Base-by-base conservation (phyloP, 345 rosid genomes). In the Cardamine resedifolia region DNA sequence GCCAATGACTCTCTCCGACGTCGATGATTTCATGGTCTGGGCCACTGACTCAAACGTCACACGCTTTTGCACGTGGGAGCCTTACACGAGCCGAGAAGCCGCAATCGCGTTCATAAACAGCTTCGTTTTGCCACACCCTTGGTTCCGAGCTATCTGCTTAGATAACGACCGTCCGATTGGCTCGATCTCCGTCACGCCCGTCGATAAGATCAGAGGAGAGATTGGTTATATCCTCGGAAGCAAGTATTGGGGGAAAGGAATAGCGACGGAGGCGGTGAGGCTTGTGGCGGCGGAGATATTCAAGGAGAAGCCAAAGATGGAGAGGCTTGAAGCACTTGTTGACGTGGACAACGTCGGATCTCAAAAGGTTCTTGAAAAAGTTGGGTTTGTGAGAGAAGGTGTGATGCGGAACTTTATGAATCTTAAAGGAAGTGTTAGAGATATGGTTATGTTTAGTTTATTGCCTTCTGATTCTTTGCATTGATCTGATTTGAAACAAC, bases 21-120 rank as follows among this genome's bases (percentile, higher is more conserved):
- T 82, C 0, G 88, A 88, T 12, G 83, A 83, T 41, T 83, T 87
- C 85, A 85, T 87, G 92, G 86, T 67, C 2, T 91, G 96, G 97
- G 87, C 80, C 1, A 50, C 70, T 11, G 96, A 88, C 72, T 66
- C 66, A 16, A 74, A 75, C 9, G 88, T 89, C 24, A 16, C 83
- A 16, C 84, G 76, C 15, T 86, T 78, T 55, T 83, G 95, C 83
- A 24, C 80, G 1, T 85, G 83, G 80, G 87, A 86, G 48, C 83
- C 95, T 36, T 82, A 68, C 80, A 74, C 66, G 1, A 71, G 75
- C 81, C 81, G 58, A 63, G 90, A 88, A 33, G 86, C 55, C 0
- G 89, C 66, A 23, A 38, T 85, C n/a, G 68, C 68, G 14, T 81
- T 47, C 72, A 79, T 92, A 20, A 67, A 65, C 20, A 31, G 70